Evolutionary conservation across 768 basidiomycete species (phyloP), one percentile per base, ranked within the genome.

Genomic region (Chiua virens): DNA sequence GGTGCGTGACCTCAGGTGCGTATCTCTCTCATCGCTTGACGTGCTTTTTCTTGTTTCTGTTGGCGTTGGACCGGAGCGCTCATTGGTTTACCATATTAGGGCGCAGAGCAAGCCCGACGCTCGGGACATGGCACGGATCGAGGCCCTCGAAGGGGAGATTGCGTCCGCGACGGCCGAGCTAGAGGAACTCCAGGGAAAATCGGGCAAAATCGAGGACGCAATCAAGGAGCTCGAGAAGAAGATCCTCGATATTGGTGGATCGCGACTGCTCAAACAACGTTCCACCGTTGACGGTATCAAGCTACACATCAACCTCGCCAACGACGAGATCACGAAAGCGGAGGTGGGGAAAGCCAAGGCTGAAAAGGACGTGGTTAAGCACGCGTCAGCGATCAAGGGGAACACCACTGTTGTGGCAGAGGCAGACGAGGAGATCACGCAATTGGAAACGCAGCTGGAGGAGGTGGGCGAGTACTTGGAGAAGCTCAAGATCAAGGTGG

Each of bases 241-340:
- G 70, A 98, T 99, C 48, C 79, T 97, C 30, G 89, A 97, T 35
- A 87, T 98, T 28, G 97, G 96, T 43, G 97, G 96, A 22, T 86
- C 94, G 18, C 84, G 81, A 55, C 76, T 99, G 15, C 76, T 95
- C 43, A 80, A 87, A 17, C 94, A 96, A 65, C 93, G 93, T 61
- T 94, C 93, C 42, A 90, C 87, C 55, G 94, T 98, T 34, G 86
- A 92, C 10, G 92, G 92, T 14, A 81, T 95, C 61, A 83, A 85
- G 61, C 74, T 90, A 45, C 83, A 90, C 62, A 92, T 98, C 69
- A 83, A 83, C 49, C 73, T 96, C 43, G 84, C 91, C 35, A 89
- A 86, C 65, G 92, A 95, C 44, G 89, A 90, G 62, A 89, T 97
- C 63, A 96, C 94, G 36, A 97, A 92, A 69, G 92, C 93, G 2